These are phyloP conservation scores for Linum usitatissimum DNA, from an alignment of 345 rosid genomes.

Conservation along the genomic window DNA sequence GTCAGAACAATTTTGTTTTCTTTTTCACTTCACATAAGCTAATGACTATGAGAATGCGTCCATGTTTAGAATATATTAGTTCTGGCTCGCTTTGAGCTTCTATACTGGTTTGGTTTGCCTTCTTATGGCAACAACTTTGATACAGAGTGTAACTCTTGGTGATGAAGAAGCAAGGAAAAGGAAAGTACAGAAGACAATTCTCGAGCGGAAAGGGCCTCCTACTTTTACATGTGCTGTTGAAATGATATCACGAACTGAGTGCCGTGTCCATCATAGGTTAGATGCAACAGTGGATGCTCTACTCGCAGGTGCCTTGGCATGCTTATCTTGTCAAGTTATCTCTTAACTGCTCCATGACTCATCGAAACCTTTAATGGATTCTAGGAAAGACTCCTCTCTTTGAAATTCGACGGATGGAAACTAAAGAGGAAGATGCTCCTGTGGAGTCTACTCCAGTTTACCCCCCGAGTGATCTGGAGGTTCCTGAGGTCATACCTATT, in stretches of 20 bases:
- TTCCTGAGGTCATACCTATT: conserved; percentile 23
- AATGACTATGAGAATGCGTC: neutral
- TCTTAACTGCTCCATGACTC: neutral
- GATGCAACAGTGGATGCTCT: conserved; percentile 89
- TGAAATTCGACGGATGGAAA: conserved; percentile 57
- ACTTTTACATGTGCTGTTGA: conserved; percentile 85
- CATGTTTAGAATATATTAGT: neutral
- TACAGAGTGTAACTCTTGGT: conserved; percentile 89
- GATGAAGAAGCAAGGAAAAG: conserved; percentile 88
- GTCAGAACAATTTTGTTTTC: conserved; percentile 26
- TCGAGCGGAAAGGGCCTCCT: conserved; percentile 84
- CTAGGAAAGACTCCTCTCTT: conserved; percentile 67
- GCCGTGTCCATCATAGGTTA: conserved; percentile 71
- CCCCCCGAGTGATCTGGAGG: conserved; percentile 29
- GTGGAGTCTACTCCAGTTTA: conserved; percentile 25
- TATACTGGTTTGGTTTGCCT: neutral
- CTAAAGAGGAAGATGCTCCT: conserved; percentile 28
- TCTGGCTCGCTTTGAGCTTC: neutral
- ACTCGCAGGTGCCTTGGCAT: conserved; percentile 43
- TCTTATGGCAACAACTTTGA: conserved; percentile 7
- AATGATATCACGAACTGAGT: conserved; percentile 72
- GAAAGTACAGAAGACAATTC: conserved; percentile 93
- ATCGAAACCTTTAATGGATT: conserved; percentile 13
- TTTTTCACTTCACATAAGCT: conserved; percentile 6
- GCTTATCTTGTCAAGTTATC: conserved; percentile 5